These are phyloP conservation scores for Nigrospora oryzae DNA, from an alignment of 2,329 filamentous ascomycete species.

Conservation along the genomic window DNA sequence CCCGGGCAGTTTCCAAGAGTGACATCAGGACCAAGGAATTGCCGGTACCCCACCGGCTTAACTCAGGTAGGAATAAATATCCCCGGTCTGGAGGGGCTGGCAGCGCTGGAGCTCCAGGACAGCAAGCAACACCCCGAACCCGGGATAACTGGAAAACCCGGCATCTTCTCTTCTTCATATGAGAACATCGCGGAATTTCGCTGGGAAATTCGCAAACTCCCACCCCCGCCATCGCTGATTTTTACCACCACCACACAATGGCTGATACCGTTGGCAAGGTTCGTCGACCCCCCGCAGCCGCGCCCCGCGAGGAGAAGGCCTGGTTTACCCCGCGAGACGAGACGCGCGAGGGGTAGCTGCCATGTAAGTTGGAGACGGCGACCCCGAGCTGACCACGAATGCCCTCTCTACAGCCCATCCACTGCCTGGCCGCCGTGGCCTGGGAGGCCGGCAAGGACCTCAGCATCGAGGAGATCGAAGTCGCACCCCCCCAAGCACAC, in stretches of 20 bases:
- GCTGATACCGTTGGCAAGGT: constrained; percentile 46
- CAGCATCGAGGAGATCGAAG: constrained; percentile 85
- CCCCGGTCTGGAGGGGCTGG: constrained; percentile 3
- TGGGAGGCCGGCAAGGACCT: constrained; percentile 94
- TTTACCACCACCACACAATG: constrained; percentile 25
- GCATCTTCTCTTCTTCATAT: neutral
- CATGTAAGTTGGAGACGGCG: neutral
- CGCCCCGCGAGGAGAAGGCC: no score
- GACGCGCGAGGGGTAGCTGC: neutral
- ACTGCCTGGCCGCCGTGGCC: constrained; percentile 93
- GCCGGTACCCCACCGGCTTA: neutral
- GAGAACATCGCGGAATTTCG: neutral
- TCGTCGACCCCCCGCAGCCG: constrained; percentile 10
- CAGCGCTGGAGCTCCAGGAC: constrained; percentile 1
- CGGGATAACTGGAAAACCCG: neutral
- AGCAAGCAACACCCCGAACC: neutral
- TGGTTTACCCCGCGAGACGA: constrained; percentile 1
- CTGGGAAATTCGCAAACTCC: neutral
- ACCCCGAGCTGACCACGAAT: neutral
- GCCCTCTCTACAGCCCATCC: constrained; percentile 63
- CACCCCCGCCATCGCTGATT: neutral
- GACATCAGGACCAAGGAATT: constrained; percentile 1
- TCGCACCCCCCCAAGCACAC: constrained; percentile 77
- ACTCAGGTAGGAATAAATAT: constrained; percentile 7
- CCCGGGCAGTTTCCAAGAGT: neutral